Evolutionary conservation across 257 asterid genomes (phyloP).

Genomic region (Solanum pennellii): DNA sequence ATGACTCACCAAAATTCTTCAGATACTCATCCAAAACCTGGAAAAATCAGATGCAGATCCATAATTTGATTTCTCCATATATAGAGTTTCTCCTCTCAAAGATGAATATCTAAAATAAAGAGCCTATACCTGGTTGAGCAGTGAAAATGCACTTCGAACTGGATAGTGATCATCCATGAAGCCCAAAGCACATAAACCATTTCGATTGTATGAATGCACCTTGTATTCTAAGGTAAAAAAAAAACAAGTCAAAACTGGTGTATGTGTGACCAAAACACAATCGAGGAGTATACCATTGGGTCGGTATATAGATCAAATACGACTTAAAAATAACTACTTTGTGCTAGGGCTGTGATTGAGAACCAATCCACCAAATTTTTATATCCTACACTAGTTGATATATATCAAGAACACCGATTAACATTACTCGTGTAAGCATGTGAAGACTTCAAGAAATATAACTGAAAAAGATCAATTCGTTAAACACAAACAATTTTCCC

Average conservation of each 20-base stretch:
- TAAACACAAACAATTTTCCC: background rate
- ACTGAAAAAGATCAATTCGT: background rate
- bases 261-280: background rate
- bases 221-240: constrained; percentile 47
- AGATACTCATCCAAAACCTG: constrained; percentile 84
- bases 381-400: background rate
- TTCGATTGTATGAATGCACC: constrained; percentile 70
- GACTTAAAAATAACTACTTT: background rate
- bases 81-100: background rate
- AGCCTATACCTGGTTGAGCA: constrained; percentile 66
- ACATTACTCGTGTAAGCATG: background rate
- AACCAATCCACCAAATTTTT: background rate
- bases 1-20: constrained; percentile 78
- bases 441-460: background rate
- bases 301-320: background rate
- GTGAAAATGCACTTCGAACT: constrained; percentile 84
- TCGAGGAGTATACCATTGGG: background rate
- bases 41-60: background rate
- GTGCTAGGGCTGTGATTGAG: background rate
- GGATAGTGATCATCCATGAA: constrained; percentile 95
- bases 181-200: constrained; percentile 77
- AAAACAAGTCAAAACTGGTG: background rate
- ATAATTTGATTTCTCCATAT: background rate
- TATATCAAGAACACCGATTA: background rate
- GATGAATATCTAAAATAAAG: background rate